Conservation (phyloP, 2,329 filamentous ascomycete genomes). For the Neofusicoccum ribis region DNA sequence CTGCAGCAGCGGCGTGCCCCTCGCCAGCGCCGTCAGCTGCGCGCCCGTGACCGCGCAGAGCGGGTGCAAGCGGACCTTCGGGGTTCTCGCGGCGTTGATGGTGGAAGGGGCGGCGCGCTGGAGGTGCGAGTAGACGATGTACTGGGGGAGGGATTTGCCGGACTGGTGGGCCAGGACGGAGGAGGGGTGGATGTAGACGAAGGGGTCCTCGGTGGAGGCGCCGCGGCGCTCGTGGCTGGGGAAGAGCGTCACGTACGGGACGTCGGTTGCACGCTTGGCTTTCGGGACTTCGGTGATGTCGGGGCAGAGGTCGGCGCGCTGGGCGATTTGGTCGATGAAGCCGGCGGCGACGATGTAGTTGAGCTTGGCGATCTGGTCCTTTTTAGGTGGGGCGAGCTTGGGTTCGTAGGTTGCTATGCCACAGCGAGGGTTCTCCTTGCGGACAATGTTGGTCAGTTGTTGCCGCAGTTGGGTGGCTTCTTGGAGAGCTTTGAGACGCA, state of each 20-base stretch:
- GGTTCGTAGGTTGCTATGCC: constrained; percentile 41
- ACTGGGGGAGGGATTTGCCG: constrained; percentile 75
- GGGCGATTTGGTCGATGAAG: constrained; percentile 92
- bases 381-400: constrained; percentile 60
- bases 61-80: constrained; percentile 81
- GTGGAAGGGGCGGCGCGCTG: constrained; percentile 63
- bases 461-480: constrained; percentile 80
- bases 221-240: constrained; percentile 54
- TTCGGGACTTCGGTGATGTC: constrained; percentile 49
- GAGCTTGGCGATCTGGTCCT: constrained; percentile 70
- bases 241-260: constrained; percentile 85
- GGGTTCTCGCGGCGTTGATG: constrained; percentile 37
- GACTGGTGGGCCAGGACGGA: constrained; percentile 71
- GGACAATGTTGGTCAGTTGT: constrained; percentile 81
- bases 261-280: constrained; percentile 83
- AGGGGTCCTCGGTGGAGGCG: constrained; percentile 48
- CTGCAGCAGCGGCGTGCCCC: constrained; percentile 78
- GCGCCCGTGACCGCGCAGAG: constrained; percentile 75
- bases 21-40: constrained; percentile 75
- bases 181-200: constrained; percentile 84
- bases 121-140: constrained; percentile 83
- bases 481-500: constrained; percentile 81
- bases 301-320: constrained; percentile 83
- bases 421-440: constrained; percentile 65
- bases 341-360: constrained; percentile 91